phyloP scores from a whole-genome alignment of 768 basidiomycete species.

The Agaricus sinodeliciosus region DNA sequence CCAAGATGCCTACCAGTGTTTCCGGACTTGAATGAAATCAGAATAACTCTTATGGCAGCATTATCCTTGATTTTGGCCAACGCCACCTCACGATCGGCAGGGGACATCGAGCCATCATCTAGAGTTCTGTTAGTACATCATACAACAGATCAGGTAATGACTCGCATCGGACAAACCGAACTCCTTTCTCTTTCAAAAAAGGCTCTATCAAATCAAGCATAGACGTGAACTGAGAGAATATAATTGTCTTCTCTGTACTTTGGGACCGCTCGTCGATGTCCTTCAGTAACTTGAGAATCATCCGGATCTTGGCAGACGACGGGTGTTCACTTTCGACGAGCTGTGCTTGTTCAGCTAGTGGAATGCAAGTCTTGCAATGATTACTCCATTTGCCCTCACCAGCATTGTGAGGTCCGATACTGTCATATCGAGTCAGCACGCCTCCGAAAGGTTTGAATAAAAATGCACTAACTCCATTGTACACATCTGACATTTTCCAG shows the following conservation, averaged over 20 bases:
- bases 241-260: conserved; percentile 83
- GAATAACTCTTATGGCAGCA: conserved; percentile 58
- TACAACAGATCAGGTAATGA: conserved; percentile 15
- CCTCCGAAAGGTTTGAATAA: not conserved
- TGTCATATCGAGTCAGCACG: conserved; percentile 16
- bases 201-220: conserved; percentile 85
- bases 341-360: conserved; percentile 42
- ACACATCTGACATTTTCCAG: conserved; percentile 75
- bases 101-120: conserved; percentile 89
- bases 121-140: conserved; percentile 8
- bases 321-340: conserved; percentile 50
- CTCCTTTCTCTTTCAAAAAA: conserved; percentile 62
- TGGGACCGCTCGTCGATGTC: conserved; percentile 55
- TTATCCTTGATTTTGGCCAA: conserved; percentile 66
- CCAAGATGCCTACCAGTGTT: conserved; percentile 60
- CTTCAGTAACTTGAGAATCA: conserved; percentile 65
- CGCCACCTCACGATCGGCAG: conserved; percentile 68
- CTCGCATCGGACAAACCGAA: conserved; percentile 85
- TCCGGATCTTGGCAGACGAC: conserved; percentile 81
- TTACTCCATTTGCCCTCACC: conserved; percentile 33
- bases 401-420: conserved; percentile 30
- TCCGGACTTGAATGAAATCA: conserved; percentile 96
- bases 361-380: conserved; percentile 56
- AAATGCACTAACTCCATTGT: conserved; percentile 48
- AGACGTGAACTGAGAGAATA: conserved; percentile 90